Evolutionary conservation across 257 asterid genomes (phyloP).

Genomic region (Henckelia pumila): DNA sequence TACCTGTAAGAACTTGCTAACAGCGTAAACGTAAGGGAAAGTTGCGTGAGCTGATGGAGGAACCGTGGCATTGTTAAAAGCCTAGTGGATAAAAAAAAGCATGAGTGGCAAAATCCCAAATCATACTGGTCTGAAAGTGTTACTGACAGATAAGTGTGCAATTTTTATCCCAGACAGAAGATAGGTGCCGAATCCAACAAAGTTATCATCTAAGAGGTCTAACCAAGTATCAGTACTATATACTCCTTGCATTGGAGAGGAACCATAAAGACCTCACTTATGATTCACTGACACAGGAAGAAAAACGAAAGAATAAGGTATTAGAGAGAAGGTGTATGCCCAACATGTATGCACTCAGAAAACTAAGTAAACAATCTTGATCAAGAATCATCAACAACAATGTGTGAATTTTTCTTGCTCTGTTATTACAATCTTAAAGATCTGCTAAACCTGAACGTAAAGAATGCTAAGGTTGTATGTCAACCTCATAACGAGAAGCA

Average conservation of each 20-base stretch:
- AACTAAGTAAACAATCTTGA: too few species aligned
- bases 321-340: too few species aligned
- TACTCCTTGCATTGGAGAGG: neutral
- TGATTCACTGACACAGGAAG: too few species aligned
- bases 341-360: too few species aligned
- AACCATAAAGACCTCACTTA: too few species aligned
- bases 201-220: neutral
- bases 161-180: neutral
- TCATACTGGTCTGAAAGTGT: slow-evolving; percentile 9
- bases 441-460: neutral
- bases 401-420: too few species aligned
- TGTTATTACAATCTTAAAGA: neutral
- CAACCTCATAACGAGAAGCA: neutral
- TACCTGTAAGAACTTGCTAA: slow-evolving; percentile 99
- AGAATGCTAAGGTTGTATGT: too few species aligned
- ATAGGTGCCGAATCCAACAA: slow-evolving; percentile 1
- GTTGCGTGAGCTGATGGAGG: slow-evolving; percentile 94
- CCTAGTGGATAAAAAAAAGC: slow-evolving; percentile 37
- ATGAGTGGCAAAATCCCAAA: slow-evolving; percentile 20
- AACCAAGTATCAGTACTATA: neutral
- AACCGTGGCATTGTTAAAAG: slow-evolving; percentile 81
- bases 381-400: too few species aligned
- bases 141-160: neutral
- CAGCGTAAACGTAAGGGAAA: slow-evolving; percentile 75
- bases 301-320: too few species aligned